Conservation (phyloP, 2,329 filamentous ascomycete genomes). For the Pseudopyricularia cyperi region DNA sequence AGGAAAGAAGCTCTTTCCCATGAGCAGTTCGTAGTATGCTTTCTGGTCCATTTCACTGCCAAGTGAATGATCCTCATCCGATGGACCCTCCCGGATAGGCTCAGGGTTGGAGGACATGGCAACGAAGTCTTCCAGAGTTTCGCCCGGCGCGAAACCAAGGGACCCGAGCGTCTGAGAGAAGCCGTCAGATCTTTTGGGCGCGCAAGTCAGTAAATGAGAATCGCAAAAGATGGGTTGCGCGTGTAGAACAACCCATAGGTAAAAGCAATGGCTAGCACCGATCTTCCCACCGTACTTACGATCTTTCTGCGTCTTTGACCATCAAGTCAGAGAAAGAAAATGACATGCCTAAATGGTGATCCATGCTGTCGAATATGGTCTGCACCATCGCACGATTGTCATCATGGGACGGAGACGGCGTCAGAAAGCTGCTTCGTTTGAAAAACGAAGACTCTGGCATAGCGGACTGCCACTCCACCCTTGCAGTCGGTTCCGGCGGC, state of each 20-base stretch:
- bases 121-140: constrained; percentile 22
- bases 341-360: not conserved
- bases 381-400: not conserved
- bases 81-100: constrained; percentile 11
- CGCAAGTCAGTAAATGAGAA: constrained; percentile 2
- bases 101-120: constrained; percentile 22
- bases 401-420: constrained; percentile 10
- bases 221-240: not conserved
- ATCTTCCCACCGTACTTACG: constrained; percentile 11
- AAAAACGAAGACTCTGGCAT: constrained; percentile 1
- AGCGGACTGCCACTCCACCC: not conserved
- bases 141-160: constrained; percentile 21
- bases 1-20: constrained; percentile 14
- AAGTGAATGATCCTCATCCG: constrained; percentile 15
- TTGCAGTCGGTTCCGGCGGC: not conserved
- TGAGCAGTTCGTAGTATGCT: constrained; percentile 23
- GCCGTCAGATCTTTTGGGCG: constrained; percentile 13
- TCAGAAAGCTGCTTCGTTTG: constrained; percentile 4
- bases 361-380: not conserved
- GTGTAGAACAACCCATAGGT: not conserved
- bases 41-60: constrained; percentile 21
- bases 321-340: constrained; percentile 20
- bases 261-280: not conserved
- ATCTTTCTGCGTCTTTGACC: constrained; percentile 20
- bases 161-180: constrained; percentile 21